These are phyloP conservation scores for Trichomonascus vanleenenianus DNA, from an alignment of 805 yeast species.

Conservation along the genomic window DNA sequence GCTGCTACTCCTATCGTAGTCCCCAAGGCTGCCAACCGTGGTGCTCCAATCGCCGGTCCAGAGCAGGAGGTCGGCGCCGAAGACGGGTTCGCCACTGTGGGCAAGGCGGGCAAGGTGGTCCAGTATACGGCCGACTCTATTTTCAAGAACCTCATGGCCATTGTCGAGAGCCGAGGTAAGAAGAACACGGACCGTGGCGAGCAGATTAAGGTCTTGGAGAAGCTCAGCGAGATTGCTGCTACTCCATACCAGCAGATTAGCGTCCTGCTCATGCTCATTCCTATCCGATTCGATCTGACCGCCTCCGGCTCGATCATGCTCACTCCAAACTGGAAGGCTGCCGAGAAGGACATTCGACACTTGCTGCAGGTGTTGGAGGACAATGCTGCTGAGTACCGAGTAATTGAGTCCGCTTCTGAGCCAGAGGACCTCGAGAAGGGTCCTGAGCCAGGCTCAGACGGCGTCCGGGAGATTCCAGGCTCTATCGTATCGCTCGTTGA, in stretches of 20 bases:
- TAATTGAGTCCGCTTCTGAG: constrained; percentile 79
- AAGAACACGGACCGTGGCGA: constrained; percentile 80
- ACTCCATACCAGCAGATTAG: constrained; percentile 70
- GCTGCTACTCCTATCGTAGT: constrained; percentile 17
- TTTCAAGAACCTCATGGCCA: constrained; percentile 63
- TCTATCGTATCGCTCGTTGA: constrained; percentile 81
- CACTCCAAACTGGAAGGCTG: constrained; percentile 66
- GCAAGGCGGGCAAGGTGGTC: constrained; percentile 31
- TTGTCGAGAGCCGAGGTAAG: constrained; percentile 90
- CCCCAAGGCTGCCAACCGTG: constrained; percentile 24
- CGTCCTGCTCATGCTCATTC: constrained; percentile 71
- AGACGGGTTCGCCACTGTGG: constrained; percentile 33
- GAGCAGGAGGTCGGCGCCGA: constrained; percentile 28
- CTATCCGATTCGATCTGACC: constrained; percentile 79
- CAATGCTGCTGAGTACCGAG: constrained; percentile 49
- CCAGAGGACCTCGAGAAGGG: constrained; percentile 58
- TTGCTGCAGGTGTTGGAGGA: constrained; percentile 65
- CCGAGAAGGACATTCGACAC: constrained; percentile 52
- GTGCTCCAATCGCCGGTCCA: constrained; percentile 24
- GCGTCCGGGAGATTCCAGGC: constrained; percentile 71
- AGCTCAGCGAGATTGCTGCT: constrained; percentile 41
- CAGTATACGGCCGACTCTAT: constrained; percentile 40
- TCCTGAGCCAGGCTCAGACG: constrained; percentile 54
- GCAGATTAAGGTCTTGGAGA: constrained; percentile 67
- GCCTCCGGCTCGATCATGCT: constrained; percentile 67